Evolutionary conservation across 129 eudicot genomes (phyloP).

Genomic region (Mikania micrantha): DNA sequence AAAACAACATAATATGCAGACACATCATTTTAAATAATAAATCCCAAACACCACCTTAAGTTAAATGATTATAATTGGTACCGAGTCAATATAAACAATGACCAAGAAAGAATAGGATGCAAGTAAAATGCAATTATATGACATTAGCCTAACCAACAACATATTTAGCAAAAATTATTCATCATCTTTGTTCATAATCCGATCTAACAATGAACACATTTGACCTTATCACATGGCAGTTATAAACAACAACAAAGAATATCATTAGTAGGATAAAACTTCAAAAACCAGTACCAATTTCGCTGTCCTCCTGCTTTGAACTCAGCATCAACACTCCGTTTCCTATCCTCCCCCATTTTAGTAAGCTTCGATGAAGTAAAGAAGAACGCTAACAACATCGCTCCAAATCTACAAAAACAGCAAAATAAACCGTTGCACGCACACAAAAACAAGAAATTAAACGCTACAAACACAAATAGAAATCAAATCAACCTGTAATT

Average conservation of each 20-base stretch:
- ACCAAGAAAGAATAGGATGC: background rate
- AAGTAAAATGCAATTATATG: background rate
- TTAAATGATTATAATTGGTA: too few species aligned
- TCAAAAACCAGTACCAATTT: conserved; percentile 51
- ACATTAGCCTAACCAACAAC: background rate
- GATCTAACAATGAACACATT: conserved; percentile 3
- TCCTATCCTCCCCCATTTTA: conserved; percentile 73
- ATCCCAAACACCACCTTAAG: background rate
- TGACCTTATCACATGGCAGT: background rate
- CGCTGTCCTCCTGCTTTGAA: conserved; percentile 96
- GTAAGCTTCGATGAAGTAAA: conserved; percentile 84
- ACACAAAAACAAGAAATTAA: background rate
- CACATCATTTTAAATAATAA: background rate
- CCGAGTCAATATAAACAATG: too few species aligned
- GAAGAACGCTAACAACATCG: conserved; percentile 82
- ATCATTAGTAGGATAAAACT: background rate
- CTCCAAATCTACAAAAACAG: conserved; percentile 55
- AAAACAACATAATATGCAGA: background rate
- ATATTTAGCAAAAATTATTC: background rate
- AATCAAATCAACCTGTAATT: conserved; percentile 50
- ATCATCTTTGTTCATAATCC: background rate
- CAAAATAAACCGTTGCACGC: background rate
- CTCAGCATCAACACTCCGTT: conserved; percentile 62
- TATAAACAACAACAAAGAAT: background rate
- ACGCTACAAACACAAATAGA: background rate